A percentile compares a stretch with the other conserved stretches of the same genome.
These are phyloP conservation scores for Blastomyces parvus DNA, from an alignment of 2,329 filamentous ascomycete species.

Conservation along the genomic window DNA sequence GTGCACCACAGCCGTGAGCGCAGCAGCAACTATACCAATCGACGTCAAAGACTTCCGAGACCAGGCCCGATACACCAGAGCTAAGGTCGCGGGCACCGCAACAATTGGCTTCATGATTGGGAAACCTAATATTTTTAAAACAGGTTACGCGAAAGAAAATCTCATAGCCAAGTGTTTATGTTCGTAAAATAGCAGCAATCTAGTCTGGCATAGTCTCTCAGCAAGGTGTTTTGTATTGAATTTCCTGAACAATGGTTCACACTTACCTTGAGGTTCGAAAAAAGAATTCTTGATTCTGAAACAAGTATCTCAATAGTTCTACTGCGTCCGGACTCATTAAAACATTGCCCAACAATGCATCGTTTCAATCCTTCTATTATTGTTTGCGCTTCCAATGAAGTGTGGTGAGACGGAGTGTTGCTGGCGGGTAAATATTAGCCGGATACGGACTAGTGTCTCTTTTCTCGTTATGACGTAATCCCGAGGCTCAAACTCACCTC, in stretches of 20 bases:
- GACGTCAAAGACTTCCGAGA: constrained; percentile 70
- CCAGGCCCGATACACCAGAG: constrained; percentile 58
- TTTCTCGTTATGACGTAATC: background rate
- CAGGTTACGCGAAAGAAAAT: background rate
- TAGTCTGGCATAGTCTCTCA: background rate
- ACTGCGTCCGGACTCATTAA: background rate
- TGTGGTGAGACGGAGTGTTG: background rate
- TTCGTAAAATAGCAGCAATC: background rate
- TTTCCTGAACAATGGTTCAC: background rate
- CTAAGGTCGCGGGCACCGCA: constrained; percentile 41
- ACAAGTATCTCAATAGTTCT: background rate
- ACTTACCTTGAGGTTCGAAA: background rate
- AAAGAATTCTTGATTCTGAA: background rate
- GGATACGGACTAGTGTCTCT: background rate
- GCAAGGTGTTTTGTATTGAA: background rate
- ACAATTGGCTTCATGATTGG: constrained; percentile 33
- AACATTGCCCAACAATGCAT: background rate
- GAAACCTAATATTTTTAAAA: background rate
- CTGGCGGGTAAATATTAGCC: background rate
- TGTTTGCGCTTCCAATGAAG: background rate
- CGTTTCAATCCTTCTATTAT: background rate
- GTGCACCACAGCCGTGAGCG: constrained; percentile 65
- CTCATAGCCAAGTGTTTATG: background rate
- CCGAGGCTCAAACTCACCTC: background rate
- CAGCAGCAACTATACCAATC: constrained; percentile 61